Conservation (phyloP, 2,329 filamentous ascomycete species). For the Exophiala viscosa region DNA sequence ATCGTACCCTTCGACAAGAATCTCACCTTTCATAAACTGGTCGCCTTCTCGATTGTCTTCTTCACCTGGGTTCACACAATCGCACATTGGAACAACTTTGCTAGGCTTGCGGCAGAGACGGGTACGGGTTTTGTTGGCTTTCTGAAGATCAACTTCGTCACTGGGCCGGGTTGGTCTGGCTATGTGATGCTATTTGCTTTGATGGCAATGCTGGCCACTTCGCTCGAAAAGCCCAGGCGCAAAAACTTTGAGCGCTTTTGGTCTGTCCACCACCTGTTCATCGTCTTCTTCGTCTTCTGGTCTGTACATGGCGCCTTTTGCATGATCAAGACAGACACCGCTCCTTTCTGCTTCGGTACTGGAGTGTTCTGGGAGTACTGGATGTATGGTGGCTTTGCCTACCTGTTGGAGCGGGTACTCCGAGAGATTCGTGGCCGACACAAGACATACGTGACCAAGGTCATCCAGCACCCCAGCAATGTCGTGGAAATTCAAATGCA, state of each 20-base stretch:
- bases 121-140: slow-evolving; percentile 75
- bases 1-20: slow-evolving; percentile 67
- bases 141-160: slow-evolving; percentile 70
- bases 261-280: slow-evolving; percentile 85
- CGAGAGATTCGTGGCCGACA: slow-evolving; percentile 75
- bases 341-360: slow-evolving; percentile 70
- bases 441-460: slow-evolving; percentile 83
- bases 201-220: slow-evolving; percentile 74
- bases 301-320: slow-evolving; percentile 85
- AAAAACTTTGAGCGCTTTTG: slow-evolving; percentile 87
- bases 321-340: slow-evolving; percentile 82
- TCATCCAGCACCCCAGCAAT: slow-evolving; percentile 83
- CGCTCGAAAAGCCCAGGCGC: slow-evolving; percentile 70
- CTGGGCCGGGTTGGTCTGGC: slow-evolving; percentile 79
- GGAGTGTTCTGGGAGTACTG: slow-evolving; percentile 89
- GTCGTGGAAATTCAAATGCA: slow-evolving; percentile 91
- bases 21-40: slow-evolving; percentile 73
- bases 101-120: slow-evolving; percentile 69
- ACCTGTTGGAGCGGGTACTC: slow-evolving; percentile 73
- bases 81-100: slow-evolving; percentile 84
- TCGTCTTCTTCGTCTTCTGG: slow-evolving; percentile 88
- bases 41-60: slow-evolving; percentile 83
- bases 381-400: slow-evolving; percentile 78
- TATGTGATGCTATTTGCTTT: slow-evolving; percentile 78
- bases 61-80: slow-evolving; percentile 84